These are phyloP conservation scores for Podospora pseudoanserina DNA, from an alignment of 495 filamentous ascomycete genomes.

Conservation along the genomic window DNA sequence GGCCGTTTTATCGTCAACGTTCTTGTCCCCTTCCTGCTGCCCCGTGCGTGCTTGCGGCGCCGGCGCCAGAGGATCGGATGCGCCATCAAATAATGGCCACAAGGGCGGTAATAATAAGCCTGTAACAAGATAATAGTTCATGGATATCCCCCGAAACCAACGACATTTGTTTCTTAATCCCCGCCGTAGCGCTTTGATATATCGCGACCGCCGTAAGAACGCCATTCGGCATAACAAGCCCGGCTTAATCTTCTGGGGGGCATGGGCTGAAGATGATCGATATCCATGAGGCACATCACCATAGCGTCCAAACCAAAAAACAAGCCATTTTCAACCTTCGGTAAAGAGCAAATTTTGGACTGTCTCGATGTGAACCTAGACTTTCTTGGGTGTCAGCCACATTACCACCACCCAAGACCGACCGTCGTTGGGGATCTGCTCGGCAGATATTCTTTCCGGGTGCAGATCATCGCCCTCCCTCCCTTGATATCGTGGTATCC, in stretches of 20 bases:
- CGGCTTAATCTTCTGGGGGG: neutral
- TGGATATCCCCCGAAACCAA: neutral
- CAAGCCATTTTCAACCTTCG: neutral
- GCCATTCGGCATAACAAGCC: neutral
- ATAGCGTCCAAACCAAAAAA: neutral
- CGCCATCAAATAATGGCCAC: too few relatives aligned
- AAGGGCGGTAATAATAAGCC: slow-evolving; percentile 4
- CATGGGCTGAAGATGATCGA: neutral
- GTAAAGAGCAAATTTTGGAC: neutral
- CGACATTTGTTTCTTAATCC: neutral
- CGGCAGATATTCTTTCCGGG: slow-evolving; percentile 1
- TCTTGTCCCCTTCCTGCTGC: too few relatives aligned
- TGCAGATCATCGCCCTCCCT: neutral
- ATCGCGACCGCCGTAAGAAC: neutral
- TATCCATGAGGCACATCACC: neutral
- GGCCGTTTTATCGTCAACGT: neutral
- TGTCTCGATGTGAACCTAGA: neutral
- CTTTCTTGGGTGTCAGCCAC: neutral
- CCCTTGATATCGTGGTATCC: neutral
- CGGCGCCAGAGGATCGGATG: too few relatives aligned
- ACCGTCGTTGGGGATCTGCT: neutral
- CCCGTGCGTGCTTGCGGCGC: too few relatives aligned
- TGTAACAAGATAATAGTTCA: neutral
- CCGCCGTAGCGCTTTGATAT: neutral
- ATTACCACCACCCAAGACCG: neutral